Evolutionary conservation across 2,329 filamentous ascomycete genomes (phyloP).

Genomic region (Pseudogymnoascus sp.): DNA sequence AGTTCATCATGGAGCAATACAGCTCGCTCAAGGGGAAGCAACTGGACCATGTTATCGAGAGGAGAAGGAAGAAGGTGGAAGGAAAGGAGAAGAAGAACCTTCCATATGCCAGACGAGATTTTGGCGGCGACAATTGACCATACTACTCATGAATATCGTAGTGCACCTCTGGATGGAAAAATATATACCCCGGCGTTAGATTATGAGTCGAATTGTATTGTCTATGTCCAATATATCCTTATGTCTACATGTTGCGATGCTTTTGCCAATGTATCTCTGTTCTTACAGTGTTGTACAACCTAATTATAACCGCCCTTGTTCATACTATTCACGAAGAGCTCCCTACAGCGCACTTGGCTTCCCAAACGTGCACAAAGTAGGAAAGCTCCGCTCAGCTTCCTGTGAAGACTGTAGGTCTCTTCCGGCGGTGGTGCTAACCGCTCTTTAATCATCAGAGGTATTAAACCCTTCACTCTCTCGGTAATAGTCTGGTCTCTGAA

Average conservation of each 20-base stretch:
- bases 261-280: not conserved
- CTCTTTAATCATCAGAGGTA: conserved; percentile 89
- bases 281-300: not conserved
- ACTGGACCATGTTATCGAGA: conserved; percentile 75
- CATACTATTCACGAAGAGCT: conserved; percentile 57
- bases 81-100: conserved; percentile 76
- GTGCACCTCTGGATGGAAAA: not conserved
- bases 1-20: conserved; percentile 70
- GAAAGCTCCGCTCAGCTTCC: conserved; percentile 93
- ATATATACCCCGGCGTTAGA: conserved; percentile 1
- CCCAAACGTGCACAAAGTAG: conserved; percentile 80
- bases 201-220: conserved; percentile 9
- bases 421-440: conserved; percentile 85
- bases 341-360: conserved; percentile 71
- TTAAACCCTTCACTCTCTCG: conserved; percentile 77
- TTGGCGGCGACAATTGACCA: not conserved
- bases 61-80: conserved; percentile 81
- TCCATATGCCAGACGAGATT: conserved; percentile 38
- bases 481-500: conserved; percentile 95
- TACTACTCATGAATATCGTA: not conserved
- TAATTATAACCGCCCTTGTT: conserved; percentile 19
- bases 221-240: conserved; percentile 5
- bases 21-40: conserved; percentile 77
- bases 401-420: conserved; percentile 92
- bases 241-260: not conserved